These are phyloP conservation scores for Acrocalymma vagum DNA, from an alignment of 2,329 filamentous ascomycete species.

Conservation along the genomic window DNA sequence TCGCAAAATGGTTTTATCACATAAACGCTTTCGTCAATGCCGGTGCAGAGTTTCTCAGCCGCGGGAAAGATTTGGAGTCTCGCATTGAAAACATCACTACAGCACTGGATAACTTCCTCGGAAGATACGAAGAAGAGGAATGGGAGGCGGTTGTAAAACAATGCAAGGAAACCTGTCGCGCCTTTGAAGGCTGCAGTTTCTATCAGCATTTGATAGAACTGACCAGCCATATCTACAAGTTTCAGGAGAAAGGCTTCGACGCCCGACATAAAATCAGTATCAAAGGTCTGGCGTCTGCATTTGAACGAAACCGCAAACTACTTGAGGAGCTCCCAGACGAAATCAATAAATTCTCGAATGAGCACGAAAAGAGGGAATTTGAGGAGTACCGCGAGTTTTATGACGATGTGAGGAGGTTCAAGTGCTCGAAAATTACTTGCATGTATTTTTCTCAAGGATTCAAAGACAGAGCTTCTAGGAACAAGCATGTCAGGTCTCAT, in stretches of 20 bases:
- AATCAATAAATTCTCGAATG: not conserved
- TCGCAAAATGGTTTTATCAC: conserved; percentile 40
- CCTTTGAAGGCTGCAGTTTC: conserved; percentile 19
- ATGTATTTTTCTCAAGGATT: conserved; percentile 56
- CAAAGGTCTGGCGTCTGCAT: conserved; percentile 25
- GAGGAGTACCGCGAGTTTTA: conserved; percentile 40
- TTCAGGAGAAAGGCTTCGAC: conserved; percentile 39
- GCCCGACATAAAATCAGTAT: conserved; percentile 42
- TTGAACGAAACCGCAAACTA: conserved; percentile 37
- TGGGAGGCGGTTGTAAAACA: conserved; percentile 22
- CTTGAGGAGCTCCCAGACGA: conserved; percentile 35
- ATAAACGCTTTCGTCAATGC: conserved; percentile 33
- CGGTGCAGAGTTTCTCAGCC: conserved; percentile 24
- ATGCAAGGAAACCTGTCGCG: conserved; percentile 20
- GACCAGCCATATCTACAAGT: conserved; percentile 39
- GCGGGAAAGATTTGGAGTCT: conserved; percentile 4
- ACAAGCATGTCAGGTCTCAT: conserved; percentile 51
- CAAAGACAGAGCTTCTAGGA: conserved; percentile 31
- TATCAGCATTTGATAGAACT: conserved; percentile 32
- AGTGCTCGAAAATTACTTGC: conserved; percentile 53
- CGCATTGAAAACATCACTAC: conserved; percentile 10
- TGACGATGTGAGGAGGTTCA: conserved; percentile 48
- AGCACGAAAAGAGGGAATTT: too few relatives aligned
- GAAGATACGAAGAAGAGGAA: conserved; percentile 23
- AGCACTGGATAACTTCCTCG: conserved; percentile 32